A percentile compares a stretch with the other conserved stretches of the same genome.
Conservation (phyloP, 176 grass and related monocot genomes). For the Avena atlantica region DNA sequence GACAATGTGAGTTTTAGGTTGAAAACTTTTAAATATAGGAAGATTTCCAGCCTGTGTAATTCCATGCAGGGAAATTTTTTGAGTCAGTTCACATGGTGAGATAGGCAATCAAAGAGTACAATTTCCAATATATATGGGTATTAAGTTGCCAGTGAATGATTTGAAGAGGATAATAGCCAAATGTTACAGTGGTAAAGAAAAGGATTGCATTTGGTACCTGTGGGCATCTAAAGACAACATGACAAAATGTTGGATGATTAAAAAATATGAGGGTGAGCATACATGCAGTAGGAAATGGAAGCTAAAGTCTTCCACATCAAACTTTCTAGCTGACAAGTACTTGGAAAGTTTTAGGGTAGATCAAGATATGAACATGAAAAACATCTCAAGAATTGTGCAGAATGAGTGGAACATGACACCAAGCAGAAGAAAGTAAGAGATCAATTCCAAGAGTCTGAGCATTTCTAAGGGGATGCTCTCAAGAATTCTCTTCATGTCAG, state of each 20-base stretch:
- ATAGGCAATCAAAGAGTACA: not conserved
- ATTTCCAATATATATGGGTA: not conserved
- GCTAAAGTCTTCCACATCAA: not conserved
- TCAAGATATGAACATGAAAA: not conserved
- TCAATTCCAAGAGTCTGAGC: too few species aligned
- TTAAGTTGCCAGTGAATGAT: not conserved
- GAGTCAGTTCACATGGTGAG: not conserved
- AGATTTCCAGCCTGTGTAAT: accelerated
- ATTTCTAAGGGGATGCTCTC: too few species aligned
- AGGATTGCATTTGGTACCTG: too few species aligned
- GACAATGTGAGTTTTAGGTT: not conserved
- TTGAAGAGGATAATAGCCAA: not conserved
- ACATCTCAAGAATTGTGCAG: not conserved
- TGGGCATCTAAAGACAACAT: not conserved
- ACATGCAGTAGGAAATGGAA: not conserved
- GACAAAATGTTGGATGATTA: not conserved
- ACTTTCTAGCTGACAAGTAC: not conserved
- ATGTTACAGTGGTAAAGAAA: too few species aligned
- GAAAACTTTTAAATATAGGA: not conserved
- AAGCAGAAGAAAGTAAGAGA: not conserved
- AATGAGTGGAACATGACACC: not conserved
- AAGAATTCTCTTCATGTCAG: too few species aligned
- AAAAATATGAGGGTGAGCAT: not conserved
- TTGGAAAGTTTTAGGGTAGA: not conserved
- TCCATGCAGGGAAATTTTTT: not conserved